Conservation (phyloP, 1,284 basidiomycete species). For the Boletus smithii region DNA sequence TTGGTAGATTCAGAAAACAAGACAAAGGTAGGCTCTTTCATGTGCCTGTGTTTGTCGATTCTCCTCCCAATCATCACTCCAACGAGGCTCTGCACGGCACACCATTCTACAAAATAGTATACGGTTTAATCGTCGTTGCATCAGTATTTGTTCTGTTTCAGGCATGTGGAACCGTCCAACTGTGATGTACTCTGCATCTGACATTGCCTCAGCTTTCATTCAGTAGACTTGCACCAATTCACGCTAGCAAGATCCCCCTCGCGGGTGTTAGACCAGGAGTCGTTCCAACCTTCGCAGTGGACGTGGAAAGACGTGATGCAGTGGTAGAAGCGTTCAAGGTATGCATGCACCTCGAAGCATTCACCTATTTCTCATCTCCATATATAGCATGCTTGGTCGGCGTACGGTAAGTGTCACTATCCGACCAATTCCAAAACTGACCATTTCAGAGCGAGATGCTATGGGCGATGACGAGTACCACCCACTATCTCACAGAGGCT, state of each 20-base stretch:
- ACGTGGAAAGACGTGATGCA: constrained; percentile 61
- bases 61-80: background rate
- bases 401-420: constrained; percentile 57
- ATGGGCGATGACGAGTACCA: constrained; percentile 90
- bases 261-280: constrained; percentile 22
- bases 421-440: constrained; percentile 22
- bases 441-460: constrained; percentile 69
- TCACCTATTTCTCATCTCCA: constrained; percentile 14
- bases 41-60: background rate
- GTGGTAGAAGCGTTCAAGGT: constrained; percentile 78
- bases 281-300: constrained; percentile 41
- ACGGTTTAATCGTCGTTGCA: constrained; percentile 11
- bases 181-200: background rate
- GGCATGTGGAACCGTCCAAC: constrained; percentile 14
- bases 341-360: constrained; percentile 25
- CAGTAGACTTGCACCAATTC: constrained; percentile 1
- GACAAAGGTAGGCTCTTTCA: constrained; percentile 8
- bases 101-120: constrained; percentile 12
- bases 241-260: constrained; percentile 9
- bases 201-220: constrained; percentile 17
- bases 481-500: constrained; percentile 71
- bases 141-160: constrained; percentile 20
- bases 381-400: constrained; percentile 70
- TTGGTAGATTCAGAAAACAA: background rate
- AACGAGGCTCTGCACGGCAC: constrained; percentile 12